Base-by-base conservation (phyloP, 306 rosid genomes). In the Lotus japonicus region DNA sequence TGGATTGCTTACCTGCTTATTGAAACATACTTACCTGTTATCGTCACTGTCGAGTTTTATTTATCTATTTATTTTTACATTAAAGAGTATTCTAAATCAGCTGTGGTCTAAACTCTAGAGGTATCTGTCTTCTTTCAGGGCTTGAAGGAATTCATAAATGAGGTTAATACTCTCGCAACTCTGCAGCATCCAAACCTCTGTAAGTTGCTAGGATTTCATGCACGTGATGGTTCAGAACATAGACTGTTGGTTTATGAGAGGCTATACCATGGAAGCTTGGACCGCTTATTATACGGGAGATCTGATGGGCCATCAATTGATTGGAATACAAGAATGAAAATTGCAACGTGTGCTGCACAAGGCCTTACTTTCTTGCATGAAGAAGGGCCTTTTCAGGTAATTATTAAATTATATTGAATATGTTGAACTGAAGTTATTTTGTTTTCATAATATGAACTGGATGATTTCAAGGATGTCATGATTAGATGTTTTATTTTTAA, bases 351-450 rank as follows among this genome's bases (percentile, higher is more conserved):
- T 58, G 95, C 99, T 66, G 97, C 99, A 12, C 96, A 90, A 54
- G 99, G 99, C 53, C 97, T 95, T 64, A 87, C 96, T 42, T 95
- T 95, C 84, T 84, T 95, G 89, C 99, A 95, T 41, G 99, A 95
- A 81, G 99, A 95, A 83, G 99, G 99, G 51, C 99, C 99, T 73
- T 95, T 95, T 82, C 99, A 95, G 99, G 99, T 95, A 72, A 79
- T 59, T 64, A 13, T 17, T 36, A 60, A 21, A 52, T n/a, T 49
- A 28, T 31, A 43, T 44, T 51, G 46, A 19, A 72, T 33, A 35
- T 42, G 14, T 12, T 66, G 13, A 35, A 36, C 53, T 58, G 45
- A 39, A 46, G 39, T 41, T 41, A 11, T 54, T 54, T 50, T 57
- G 50, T 17, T 48, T 70, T 26, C 26, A 21, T 21, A 21, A 26